Evolutionary conservation across 768 basidiomycete genomes (phyloP).

Genomic region (Lactarius pseudohatsudake): DNA sequence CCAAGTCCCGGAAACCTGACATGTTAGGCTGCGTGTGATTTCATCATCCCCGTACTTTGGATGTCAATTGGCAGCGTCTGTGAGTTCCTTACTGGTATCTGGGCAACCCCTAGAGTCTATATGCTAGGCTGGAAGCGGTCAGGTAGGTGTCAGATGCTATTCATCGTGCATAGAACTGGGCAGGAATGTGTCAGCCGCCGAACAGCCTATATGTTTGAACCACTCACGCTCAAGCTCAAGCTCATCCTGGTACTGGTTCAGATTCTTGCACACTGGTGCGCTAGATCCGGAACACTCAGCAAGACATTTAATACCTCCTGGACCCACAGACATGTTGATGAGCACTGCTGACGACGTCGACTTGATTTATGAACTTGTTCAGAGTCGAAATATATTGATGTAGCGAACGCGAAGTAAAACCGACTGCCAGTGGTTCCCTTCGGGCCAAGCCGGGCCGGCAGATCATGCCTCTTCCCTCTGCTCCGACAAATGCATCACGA

Average conservation of each 20-base stretch:
- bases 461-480: neutral
- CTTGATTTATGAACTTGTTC: neutral
- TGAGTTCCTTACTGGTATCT: too few species aligned
- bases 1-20: neutral
- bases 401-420: neutral
- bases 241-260: neutral
- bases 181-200: neutral
- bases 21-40: neutral
- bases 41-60: neutral
- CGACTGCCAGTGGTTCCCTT: neutral
- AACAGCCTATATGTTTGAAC: neutral
- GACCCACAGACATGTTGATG: neutral
- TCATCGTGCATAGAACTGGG: too few species aligned
- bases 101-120: neutral
- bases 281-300: neutral
- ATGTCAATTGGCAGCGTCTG: neutral
- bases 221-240: neutral
- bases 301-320: neutral
- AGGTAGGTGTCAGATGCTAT: neutral
- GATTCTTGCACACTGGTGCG: neutral
- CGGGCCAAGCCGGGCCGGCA: neutral
- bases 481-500: too few species aligned
- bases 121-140: neutral
- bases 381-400: neutral
- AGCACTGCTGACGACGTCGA: neutral